These are phyloP conservation scores for Lactarius evosmus DNA, from an alignment of 768 basidiomycete species.

Conservation along the genomic window DNA sequence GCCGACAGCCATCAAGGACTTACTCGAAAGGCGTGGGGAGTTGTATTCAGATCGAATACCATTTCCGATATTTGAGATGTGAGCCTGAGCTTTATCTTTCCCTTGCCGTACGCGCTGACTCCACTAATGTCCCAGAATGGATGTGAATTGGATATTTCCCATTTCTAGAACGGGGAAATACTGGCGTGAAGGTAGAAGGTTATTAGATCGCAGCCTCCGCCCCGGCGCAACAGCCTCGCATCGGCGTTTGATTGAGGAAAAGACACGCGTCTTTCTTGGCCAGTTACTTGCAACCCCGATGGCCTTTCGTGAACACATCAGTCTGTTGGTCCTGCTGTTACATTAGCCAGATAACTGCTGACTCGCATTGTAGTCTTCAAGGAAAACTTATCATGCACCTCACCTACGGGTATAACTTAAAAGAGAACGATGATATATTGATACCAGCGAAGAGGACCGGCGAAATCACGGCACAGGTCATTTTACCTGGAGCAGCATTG, in stretches of 20 bases:
- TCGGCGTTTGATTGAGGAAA: constrained; percentile 2
- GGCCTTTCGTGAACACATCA: constrained; percentile 1
- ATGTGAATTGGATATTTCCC: background rate
- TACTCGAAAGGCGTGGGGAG: constrained; percentile 14
- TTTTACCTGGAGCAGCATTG: constrained; percentile 5
- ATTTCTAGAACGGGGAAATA: background rate
- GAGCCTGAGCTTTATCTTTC: background rate
- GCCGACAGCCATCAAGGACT: constrained; percentile 2
- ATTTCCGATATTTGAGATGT: constrained; percentile 14
- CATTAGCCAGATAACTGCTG: background rate
- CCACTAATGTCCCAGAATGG: background rate
- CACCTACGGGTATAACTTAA: constrained; percentile 13
- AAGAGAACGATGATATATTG: background rate
- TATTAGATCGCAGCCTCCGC: constrained; percentile 13
- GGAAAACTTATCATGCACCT: constrained; percentile 6
- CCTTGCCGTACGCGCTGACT: background rate
- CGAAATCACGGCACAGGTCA: background rate
- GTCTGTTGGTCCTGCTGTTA: background rate
- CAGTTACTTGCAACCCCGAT: background rate
- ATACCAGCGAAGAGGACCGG: background rate
- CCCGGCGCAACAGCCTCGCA: background rate
- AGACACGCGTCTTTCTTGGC: background rate
- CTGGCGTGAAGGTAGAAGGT: constrained; percentile 1
- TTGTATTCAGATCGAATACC: constrained; percentile 7
- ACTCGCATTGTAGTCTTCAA: background rate